These are phyloP conservation scores for Saccharomyces hybrid DNA, from an alignment of 1,139 yeast species.

Conservation along the genomic window DNA sequence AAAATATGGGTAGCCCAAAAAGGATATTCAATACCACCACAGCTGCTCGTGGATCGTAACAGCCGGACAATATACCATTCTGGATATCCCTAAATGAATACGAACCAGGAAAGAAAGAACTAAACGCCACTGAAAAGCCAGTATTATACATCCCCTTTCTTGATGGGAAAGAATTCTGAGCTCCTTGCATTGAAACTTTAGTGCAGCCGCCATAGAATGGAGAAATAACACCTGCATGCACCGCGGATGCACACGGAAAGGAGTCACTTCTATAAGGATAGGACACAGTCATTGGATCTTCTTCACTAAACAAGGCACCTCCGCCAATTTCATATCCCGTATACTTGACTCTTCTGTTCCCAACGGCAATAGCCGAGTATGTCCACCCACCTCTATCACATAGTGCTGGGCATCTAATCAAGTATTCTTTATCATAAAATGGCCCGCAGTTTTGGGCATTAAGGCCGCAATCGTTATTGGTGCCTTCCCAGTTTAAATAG, in stretches of 20 bases:
- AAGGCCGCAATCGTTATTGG: slow-evolving; percentile 69
- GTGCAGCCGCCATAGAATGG: slow-evolving; percentile 81
- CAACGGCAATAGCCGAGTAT: slow-evolving; percentile 69
- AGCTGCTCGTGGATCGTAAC: slow-evolving; percentile 59
- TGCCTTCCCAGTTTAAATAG: slow-evolving; percentile 59
- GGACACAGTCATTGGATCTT: slow-evolving; percentile 32
- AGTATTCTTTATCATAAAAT: slow-evolving; percentile 40
- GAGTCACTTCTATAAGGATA: slow-evolving; percentile 82
- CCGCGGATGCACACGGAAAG: slow-evolving; percentile 83
- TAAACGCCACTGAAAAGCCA: slow-evolving; percentile 55
- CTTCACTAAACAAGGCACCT: slow-evolving; percentile 30
- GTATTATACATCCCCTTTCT: slow-evolving; percentile 41
- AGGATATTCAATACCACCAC: slow-evolving; percentile 53
- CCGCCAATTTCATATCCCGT: slow-evolving; percentile 75
- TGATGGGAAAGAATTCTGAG: slow-evolving; percentile 43
- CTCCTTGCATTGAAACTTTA: slow-evolving; percentile 50
- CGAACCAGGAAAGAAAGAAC: slow-evolving; percentile 69
- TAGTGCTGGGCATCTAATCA: slow-evolving; percentile 79
- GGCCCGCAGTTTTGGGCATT: slow-evolving; percentile 55
- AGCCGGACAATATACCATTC: slow-evolving; percentile 38
- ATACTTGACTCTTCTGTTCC: slow-evolving; percentile 59
- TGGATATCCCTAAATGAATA: slow-evolving; percentile 45
- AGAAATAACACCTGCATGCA: slow-evolving; percentile 74
- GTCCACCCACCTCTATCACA: slow-evolving; percentile 77
- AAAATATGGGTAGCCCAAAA: slow-evolving; percentile 53